These are phyloP conservation scores for Exserohilum rostratum DNA, from an alignment of 2,329 filamentous ascomycete species.

Conservation along the genomic window DNA sequence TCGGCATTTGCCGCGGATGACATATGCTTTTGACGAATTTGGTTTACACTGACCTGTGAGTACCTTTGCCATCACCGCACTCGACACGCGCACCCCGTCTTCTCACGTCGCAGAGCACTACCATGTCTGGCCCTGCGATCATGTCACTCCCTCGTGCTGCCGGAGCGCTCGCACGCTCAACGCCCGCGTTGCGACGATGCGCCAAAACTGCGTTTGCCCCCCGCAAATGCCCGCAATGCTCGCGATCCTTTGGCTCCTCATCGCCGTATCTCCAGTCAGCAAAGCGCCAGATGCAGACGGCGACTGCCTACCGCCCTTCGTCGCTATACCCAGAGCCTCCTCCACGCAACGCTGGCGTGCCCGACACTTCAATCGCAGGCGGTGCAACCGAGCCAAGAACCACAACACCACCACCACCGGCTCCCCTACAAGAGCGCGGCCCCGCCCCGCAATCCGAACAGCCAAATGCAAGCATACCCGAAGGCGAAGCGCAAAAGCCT, in stretches of 20 bases:
- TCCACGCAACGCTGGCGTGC: conserved; percentile 63
- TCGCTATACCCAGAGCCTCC: conserved; percentile 63
- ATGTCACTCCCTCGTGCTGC: conserved; percentile 44
- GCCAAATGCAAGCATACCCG: conserved; percentile 58
- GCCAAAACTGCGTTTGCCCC: conserved; percentile 31
- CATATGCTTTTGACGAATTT: conserved; percentile 31
- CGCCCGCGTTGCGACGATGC: conserved; percentile 32
- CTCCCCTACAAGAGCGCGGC: conserved; percentile 30
- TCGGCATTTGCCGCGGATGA: conserved; percentile 31
- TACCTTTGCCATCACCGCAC: conserved; percentile 15
- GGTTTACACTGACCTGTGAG: conserved; percentile 22
- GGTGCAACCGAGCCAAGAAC: conserved; percentile 56
- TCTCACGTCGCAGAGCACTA: conserved; percentile 4
- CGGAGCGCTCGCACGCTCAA: conserved; percentile 30
- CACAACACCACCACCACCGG: conserved; percentile 52
- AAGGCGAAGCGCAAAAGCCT: conserved; percentile 69
- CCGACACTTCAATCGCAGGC: conserved; percentile 66
- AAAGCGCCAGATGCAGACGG: conserved; percentile 63
- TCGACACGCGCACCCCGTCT: conserved; percentile 7
- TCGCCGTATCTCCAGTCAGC: conserved; percentile 42
- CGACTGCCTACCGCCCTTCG: conserved; percentile 68
- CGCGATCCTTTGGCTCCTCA: conserved; percentile 54
- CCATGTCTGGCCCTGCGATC: conserved; percentile 12
- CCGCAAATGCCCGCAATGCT: conserved; percentile 52
- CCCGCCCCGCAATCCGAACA: conserved; percentile 30